phyloP scores from a whole-genome alignment of 2,329 filamentous ascomycete species.

The Cordyceps farinosa region DNA sequence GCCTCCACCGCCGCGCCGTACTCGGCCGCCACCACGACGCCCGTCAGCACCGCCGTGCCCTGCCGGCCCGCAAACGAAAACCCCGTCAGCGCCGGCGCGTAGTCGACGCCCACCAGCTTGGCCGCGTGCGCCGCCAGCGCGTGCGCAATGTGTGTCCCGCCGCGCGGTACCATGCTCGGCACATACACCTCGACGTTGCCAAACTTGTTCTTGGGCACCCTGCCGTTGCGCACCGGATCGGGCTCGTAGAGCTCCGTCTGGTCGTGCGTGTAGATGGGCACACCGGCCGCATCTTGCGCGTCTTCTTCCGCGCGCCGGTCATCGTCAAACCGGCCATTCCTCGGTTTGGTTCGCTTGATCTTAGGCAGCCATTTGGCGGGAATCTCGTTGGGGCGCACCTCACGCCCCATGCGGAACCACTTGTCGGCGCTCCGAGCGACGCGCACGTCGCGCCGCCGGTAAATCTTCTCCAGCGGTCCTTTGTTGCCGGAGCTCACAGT shows the following conservation, averaged over 20 bases:
- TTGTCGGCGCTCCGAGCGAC: slow-evolving; percentile 74
- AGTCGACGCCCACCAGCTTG: slow-evolving; percentile 73
- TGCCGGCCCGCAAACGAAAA: slow-evolving; percentile 84
- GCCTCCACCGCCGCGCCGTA: slow-evolving; percentile 67
- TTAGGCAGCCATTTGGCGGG: slow-evolving; percentile 71
- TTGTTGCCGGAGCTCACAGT: slow-evolving; percentile 68
- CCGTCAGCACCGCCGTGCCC: slow-evolving; percentile 78
- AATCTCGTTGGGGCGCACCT: slow-evolving; percentile 74
- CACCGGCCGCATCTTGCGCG: slow-evolving; percentile 38
- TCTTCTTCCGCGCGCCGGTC: slow-evolving; percentile 28
- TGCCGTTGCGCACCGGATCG: slow-evolving; percentile 70
- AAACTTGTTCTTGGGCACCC: slow-evolving; percentile 84
- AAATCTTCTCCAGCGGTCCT: slow-evolving; percentile 69
- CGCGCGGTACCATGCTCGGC: slow-evolving; percentile 81
- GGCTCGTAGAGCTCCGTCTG: slow-evolving; percentile 73
- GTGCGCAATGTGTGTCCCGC: slow-evolving; percentile 68
- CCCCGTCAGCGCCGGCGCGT: slow-evolving; percentile 82
- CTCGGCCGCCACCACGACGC: slow-evolving; percentile 71
- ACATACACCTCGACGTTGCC: slow-evolving; percentile 94
- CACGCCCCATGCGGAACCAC: slow-evolving; percentile 85
- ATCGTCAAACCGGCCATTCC: slow-evolving; percentile 21
- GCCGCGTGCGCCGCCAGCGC: slow-evolving; percentile 67
- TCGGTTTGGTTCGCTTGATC: slow-evolving; percentile 33
- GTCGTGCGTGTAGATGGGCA: slow-evolving; percentile 56
- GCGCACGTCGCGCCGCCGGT: slow-evolving; percentile 76